Percentiles rank a stretch among this genome's conserved stretches.
These are phyloP conservation scores for Harrya chromipes DNA, from an alignment of 768 basidiomycete genomes.

Conservation along the genomic window DNA sequence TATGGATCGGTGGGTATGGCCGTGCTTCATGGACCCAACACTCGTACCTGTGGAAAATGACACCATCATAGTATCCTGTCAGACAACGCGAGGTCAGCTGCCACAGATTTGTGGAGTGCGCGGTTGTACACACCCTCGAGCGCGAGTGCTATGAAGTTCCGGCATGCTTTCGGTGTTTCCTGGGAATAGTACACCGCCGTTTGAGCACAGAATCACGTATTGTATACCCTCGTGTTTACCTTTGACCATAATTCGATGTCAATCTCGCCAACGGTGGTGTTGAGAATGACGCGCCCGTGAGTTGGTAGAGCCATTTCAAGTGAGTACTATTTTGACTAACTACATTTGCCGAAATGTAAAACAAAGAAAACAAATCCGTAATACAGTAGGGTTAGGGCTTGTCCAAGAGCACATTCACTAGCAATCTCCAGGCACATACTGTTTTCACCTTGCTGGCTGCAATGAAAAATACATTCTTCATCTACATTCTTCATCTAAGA, in stretches of 20 bases:
- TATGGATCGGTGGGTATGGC: not conserved
- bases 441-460: not conserved
- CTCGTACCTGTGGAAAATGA: slow-evolving; percentile 87
- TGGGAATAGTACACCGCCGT: slow-evolving; percentile 22
- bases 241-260: slow-evolving; percentile 94
- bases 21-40: not conserved
- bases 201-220: not conserved
- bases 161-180: slow-evolving; percentile 94
- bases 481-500: slow-evolving; percentile 12
- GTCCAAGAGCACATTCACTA: not conserved
- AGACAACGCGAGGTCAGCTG: slow-evolving; percentile 5
- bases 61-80: slow-evolving; percentile 92
- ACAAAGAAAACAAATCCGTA: not conserved
- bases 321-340: not conserved
- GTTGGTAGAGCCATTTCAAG: slow-evolving; percentile 76
- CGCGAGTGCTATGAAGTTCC: slow-evolving; percentile 84
- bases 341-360: not conserved
- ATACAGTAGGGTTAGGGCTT: slow-evolving; percentile 27
- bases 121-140: slow-evolving; percentile 72
- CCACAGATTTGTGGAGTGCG: not conserved
- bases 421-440: not conserved
- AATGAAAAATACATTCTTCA: not conserved
- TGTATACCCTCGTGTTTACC: slow-evolving; percentile 38
- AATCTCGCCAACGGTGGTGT: slow-evolving; percentile 85
- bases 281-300: slow-evolving; percentile 79